Base-by-base conservation (phyloP, 148 eudicot species). In the Cornus controversa region DNA sequence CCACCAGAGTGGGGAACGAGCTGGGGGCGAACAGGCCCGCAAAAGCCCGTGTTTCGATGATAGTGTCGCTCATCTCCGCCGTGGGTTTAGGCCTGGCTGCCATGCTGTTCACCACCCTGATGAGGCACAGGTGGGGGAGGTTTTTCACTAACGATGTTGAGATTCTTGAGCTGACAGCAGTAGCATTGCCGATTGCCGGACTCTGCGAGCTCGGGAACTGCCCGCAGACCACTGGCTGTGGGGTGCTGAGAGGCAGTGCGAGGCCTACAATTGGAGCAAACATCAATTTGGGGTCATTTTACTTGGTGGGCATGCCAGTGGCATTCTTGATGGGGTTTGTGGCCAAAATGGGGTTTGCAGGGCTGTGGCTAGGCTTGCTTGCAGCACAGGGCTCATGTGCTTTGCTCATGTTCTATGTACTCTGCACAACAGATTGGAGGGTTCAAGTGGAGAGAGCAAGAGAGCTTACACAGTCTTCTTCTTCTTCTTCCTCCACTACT, bases 121-220 rank as follows among this genome's bases (percentile, higher is more conserved):
- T 93, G 92, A 86, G 97, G 78, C 80, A 90, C 20, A 62, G 78
- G 1, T 95, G 99, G 99, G 97, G 91, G 0, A 50, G 86, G 78
- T 58, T 95, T 1, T 95, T 95, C 81, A 93, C 99, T 0, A 42
- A n/a, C 0, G 94, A 95, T 20, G 9, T 50, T 0, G 93, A 91
- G 31, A 91, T 95, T 4, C 69, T 95, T 0, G 75, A 85, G 54
- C 79, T 95, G 2, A 95, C 97, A 0, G 82, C 96, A 0, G 40
- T 81, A n/a, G 99, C 93, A 23, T 80, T 95, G 82, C 98, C 98
- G 4, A 85, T 95, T 0, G 90, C 76, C 5, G 98, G 98, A 14
- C 80, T 95, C 0, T 95, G 98, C 54, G 98, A 95, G 91, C 88
- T 95, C 0, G 98, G 98, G 11, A 95, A 95, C 65, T 95, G 97